phyloP scores from a whole-genome alignment of 768 basidiomycete species.

The Collybiopsis luxurians region DNA sequence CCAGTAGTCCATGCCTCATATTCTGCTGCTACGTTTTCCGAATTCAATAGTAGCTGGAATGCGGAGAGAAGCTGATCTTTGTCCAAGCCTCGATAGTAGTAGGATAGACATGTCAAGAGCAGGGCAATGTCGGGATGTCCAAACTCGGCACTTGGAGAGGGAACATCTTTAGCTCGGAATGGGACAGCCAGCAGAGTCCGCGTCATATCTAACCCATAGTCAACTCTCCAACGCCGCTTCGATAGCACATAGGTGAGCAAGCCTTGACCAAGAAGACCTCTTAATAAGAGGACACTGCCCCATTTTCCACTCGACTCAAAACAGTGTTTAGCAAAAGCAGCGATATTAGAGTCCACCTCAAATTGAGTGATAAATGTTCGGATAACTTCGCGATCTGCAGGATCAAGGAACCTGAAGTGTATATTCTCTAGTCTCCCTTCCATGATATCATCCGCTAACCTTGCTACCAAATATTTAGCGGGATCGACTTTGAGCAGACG shows the following conservation, averaged over 20 bases:
- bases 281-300: conserved; percentile 37
- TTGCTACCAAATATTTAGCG: conserved; percentile 12
- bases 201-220: conserved; percentile 43
- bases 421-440: conserved; percentile 14
- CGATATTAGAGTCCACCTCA: not conserved
- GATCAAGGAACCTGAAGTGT: conserved; percentile 17
- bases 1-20: conserved; percentile 37
- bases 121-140: conserved; percentile 51
- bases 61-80: conserved; percentile 32
- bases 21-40: conserved; percentile 37
- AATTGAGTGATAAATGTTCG: conserved; percentile 20
- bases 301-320: conserved; percentile 23
- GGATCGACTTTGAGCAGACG: conserved; percentile 15
- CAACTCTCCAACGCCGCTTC: conserved; percentile 46
- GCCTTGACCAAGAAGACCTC: conserved; percentile 41
- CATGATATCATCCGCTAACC: conserved; percentile 14
- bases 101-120: conserved; percentile 42
- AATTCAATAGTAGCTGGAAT: conserved; percentile 35
- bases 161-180: conserved; percentile 52
- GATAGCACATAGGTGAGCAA: conserved; percentile 36
- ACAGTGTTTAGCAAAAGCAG: conserved; percentile 1
- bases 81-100: conserved; percentile 47
- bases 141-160: conserved; percentile 44
- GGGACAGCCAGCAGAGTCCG: conserved; percentile 50
- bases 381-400: conserved; percentile 14